Base-by-base conservation (phyloP, 345 rosid genomes). In the Rhodomyrtus tomentosa region DNA sequence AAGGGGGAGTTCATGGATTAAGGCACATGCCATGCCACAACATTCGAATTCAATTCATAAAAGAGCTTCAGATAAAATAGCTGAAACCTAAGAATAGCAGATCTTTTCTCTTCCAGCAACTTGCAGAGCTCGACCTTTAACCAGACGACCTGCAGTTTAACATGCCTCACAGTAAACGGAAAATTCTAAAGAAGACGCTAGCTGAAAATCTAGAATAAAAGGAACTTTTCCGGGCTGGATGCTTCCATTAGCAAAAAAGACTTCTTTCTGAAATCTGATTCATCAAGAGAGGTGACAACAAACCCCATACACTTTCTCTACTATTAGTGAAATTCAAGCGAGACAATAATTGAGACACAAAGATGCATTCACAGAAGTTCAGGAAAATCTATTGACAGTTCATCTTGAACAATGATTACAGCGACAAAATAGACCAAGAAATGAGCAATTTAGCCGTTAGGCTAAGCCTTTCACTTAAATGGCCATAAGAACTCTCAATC, bases 91-190 rank as follows among this genome's bases (percentile, higher is more conserved):
- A 98, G 98, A 80, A 91, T 68, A 85, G 96, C 92, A 85, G 99
- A 96, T 94, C 99, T 91, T 92, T 98, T 98, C 87, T 98, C 99
- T 89, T 98, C 99, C 81, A 98, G 91, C 90, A 98, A 90, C 85
- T 90, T 95, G 93, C 98, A 98, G 88, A 98, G 90, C 90, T 98
- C 99, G 85, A 90, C 95, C 91, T 98, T 98, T 92, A 98, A 87
- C 94, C 94, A 98, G 29, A 91, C 91, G 38, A 96, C 97, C 99
- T 98, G 95, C 88, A 91, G 83, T 81, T 81, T 54, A n/a, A 48
- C 40, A 50, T 38, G 16, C 24, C 25, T 50, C 45, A 81, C 22
- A 55, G 54, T 36, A 29, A 80, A 58, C 5, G 38, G 79, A 45
- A 68, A 36, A 68, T 68, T 68, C 45, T 51, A 81, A 27, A 50